Percentiles rank a stretch among this genome's conserved stretches.
These are phyloP conservation scores for Diaporthe helianthi DNA, from an alignment of 2,329 filamentous ascomycete genomes.

Conservation along the genomic window DNA sequence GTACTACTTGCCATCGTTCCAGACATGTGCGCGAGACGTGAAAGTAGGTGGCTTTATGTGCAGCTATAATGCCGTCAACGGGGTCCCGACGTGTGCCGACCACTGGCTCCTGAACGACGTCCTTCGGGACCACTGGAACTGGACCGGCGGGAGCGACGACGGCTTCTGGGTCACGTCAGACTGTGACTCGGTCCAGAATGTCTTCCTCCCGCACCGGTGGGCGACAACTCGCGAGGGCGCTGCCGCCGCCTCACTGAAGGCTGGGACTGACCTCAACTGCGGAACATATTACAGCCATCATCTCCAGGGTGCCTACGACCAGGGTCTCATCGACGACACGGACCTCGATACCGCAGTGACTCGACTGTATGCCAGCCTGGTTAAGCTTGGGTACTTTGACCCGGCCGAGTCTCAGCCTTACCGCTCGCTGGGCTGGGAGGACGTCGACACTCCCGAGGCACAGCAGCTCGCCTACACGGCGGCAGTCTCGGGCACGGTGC, in stretches of 20 bases:
- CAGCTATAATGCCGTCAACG: conserved; percentile 70
- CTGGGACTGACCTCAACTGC: conserved; percentile 61
- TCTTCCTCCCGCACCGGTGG: conserved; percentile 49
- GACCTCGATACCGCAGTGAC: conserved; percentile 57
- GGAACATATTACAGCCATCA: conserved; percentile 39
- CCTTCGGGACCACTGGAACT: conserved; percentile 69
- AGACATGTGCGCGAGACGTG: conserved; percentile 65
- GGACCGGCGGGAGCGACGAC: conserved; percentile 46
- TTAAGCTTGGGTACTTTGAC: conserved; percentile 66
- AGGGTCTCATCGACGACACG: conserved; percentile 51
- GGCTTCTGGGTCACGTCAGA: conserved; percentile 65
- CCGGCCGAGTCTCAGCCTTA: conserved; percentile 52
- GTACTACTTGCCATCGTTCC: conserved; percentile 72
- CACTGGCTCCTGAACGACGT: conserved; percentile 66
- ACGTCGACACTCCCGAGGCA: conserved; percentile 62
- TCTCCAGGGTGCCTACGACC: conserved; percentile 38
- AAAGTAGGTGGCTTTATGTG: conserved; percentile 67
- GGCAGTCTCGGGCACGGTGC: conserved; percentile 53
- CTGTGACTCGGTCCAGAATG: conserved; percentile 68
- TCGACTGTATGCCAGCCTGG: conserved; percentile 61
- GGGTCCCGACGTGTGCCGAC: conserved; percentile 68
- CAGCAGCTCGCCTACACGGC: conserved; percentile 64
- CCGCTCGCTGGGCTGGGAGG: conserved; percentile 58
- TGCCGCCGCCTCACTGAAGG: conserved; percentile 55
- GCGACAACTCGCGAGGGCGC: conserved; percentile 50